A percentile compares a stretch with the other conserved stretches of the same genome.
These are phyloP conservation scores for Chaetomiaceae sp. DNA, from an alignment of 2,329 filamentous ascomycete genomes.

Conservation along the genomic window DNA sequence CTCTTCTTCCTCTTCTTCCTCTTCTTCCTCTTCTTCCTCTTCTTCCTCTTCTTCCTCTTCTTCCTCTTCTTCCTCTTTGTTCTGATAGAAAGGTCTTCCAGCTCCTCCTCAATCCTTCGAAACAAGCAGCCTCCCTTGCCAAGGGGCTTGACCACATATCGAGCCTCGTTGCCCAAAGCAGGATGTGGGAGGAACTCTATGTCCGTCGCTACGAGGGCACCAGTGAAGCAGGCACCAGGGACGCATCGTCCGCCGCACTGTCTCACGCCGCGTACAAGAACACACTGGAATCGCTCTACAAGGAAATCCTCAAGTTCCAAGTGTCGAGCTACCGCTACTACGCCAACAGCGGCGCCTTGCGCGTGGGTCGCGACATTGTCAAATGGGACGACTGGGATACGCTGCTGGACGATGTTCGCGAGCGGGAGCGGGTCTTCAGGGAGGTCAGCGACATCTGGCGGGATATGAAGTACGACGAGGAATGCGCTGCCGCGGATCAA, in stretches of 20 bases:
- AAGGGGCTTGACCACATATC: not conserved
- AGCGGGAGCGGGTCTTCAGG: not conserved
- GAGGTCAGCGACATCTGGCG: not conserved
- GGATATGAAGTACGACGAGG: not conserved
- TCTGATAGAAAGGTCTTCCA: not conserved
- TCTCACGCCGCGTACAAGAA: not conserved
- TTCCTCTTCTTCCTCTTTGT: too few relatives aligned
- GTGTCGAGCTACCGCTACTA: not conserved
- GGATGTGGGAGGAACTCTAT: slow-evolving; percentile 7
- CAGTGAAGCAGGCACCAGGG: too few relatives aligned
- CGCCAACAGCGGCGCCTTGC: not conserved
- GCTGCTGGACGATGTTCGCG: not conserved
- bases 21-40: too few relatives aligned
- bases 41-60: too few relatives aligned
- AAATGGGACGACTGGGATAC: not conserved
- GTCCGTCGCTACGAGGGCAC: not conserved
- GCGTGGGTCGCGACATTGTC: not conserved
- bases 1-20: too few relatives aligned
- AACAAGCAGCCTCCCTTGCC: not conserved
- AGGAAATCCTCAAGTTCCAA: not conserved
- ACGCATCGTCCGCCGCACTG: too few relatives aligned
- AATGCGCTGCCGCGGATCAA: not conserved
- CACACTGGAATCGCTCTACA: not conserved
- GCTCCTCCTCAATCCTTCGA: slow-evolving; percentile 1
- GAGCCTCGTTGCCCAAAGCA: not conserved